phyloP scores from a whole-genome alignment of 306 rosid species.

The Prunus mume region DNA sequence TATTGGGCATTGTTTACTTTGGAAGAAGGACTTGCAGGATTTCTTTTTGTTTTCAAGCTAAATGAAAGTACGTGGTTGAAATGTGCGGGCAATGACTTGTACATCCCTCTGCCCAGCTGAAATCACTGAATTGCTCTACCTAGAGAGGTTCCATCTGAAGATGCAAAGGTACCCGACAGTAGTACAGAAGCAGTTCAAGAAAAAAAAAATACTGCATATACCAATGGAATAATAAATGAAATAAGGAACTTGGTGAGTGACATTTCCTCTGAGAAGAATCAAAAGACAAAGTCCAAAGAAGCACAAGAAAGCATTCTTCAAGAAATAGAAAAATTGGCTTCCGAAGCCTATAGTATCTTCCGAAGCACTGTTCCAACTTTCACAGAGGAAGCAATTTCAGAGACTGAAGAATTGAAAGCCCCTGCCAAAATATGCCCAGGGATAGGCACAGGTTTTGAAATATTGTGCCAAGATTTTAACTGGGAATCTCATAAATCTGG shows the following conservation, averaged over 20 bases:
- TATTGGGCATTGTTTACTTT: constrained; percentile 51
- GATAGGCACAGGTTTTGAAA: too few relatives aligned
- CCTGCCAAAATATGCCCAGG: too few relatives aligned
- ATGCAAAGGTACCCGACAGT: constrained; percentile 24
- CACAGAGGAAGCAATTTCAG: too few relatives aligned
- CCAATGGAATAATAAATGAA: constrained; percentile 70
- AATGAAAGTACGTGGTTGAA: constrained; percentile 71
- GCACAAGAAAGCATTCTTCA: constrained; percentile 84
- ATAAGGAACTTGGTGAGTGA: constrained; percentile 73
- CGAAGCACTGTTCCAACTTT: too few relatives aligned
- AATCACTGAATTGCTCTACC: constrained; percentile 29
- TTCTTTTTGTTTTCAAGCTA: constrained; percentile 81
- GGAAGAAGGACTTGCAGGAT: constrained; percentile 72
- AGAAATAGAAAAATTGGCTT: too few relatives aligned
- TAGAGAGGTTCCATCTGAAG: constrained; percentile 33
- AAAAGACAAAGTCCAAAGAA: constrained; percentile 60
- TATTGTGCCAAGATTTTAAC: too few relatives aligned
- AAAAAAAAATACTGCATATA: constrained; percentile 43
- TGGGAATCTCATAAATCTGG: too few relatives aligned
- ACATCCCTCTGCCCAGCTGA: constrained; percentile 62
- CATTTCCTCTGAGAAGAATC: constrained; percentile 60
- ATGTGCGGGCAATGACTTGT: constrained; percentile 65
- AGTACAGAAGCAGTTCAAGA: constrained; percentile 38
- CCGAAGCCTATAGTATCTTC: too few relatives aligned
- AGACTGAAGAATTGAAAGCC: too few relatives aligned